phyloP scores from a whole-genome alignment of 129 eudicot genomes.

The Rutidosis leptorrhynchoides region DNA sequence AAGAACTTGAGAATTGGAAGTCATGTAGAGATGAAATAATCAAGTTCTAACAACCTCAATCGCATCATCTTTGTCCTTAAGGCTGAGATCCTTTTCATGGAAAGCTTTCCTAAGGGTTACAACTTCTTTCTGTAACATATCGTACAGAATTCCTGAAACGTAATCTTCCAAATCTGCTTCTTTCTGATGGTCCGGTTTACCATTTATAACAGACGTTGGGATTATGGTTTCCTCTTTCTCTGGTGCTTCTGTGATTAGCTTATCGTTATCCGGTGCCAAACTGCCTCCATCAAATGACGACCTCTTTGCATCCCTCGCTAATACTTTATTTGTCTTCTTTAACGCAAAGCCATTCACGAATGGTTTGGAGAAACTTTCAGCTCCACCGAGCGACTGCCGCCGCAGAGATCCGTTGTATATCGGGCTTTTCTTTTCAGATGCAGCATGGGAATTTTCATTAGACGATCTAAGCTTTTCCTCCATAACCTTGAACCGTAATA shows the following conservation, averaged over 20 bases:
- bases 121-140: conserved; percentile 84
- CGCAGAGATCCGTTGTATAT: conserved; percentile 58
- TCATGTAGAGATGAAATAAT: no score
- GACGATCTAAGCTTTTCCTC: conserved; percentile 88
- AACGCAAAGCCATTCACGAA: no score
- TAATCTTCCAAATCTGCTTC: conserved; percentile 60
- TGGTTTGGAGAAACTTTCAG: conserved; percentile 76
- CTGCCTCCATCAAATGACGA: no score
- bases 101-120: conserved; percentile 80
- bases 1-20: no score
- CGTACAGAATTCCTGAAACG: conserved; percentile 80
- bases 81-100: conserved; percentile 89
- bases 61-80: conserved; percentile 91
- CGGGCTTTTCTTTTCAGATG: conserved; percentile 53
- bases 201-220: no score
- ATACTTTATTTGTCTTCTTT: no score
- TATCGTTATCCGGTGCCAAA: conserved; percentile 71
- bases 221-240: no score
- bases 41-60: no score
- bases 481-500: conserved; percentile 68
- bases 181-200: conserved; percentile 45
- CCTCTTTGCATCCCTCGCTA: no score
- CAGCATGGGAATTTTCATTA: conserved; percentile 29
- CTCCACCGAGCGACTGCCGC: conserved; percentile 88
- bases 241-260: conserved; percentile 50